Base-by-base conservation (phyloP, 2,329 filamentous ascomycete species). In the Dryadomyces sulphureus region DNA sequence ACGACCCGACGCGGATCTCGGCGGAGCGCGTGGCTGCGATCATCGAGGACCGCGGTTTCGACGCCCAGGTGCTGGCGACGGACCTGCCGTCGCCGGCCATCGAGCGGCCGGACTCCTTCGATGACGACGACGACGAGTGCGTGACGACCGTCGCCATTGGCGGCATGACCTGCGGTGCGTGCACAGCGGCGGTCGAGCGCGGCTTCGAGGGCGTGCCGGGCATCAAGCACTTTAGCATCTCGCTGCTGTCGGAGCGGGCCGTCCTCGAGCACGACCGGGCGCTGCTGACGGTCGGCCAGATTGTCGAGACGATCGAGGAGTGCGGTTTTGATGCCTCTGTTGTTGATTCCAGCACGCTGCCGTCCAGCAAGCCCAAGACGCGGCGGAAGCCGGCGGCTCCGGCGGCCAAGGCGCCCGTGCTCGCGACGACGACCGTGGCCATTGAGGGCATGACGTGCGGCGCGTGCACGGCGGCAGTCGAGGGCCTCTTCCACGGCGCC, bases 401-500 rank as follows among this genome's bases (percentile, higher is more conserved):
- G 76, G 1, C 17, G 11, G 4, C 9, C 5, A 59, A 59, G 48
- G 14, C 20, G 4, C 62, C 67, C 51, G 64, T 65, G 43, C 56
- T 75, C 4, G 70, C 81, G 47, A 85, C 78, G 1, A 95, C 89
- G 0, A 96, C 89, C 0, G 73, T 98, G 17, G 79, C 84, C 5
- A 85, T 98, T 46, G 86, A 92, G 54, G 92, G 92, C 43, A 98
- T 98, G 92, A 98, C 92, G 1, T 96, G 92, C 59, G 90, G 90
- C 20, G 87, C 92, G 38, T 98, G 92, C 63, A 96, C 92, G 0
- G 90, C 90, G 1, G 88, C 90, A 6, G 79, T 96, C 2, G 85
- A 95, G 57, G 73, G 77, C 43, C 87, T 84, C 4, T 92, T 98
- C 63, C 76, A 78, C 53, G 76, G 74, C 51, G 64, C 90, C 2